These are phyloP conservation scores for Ottelia alismoides DNA, from an alignment of 106 monocot genomes.

Conservation along the genomic window DNA sequence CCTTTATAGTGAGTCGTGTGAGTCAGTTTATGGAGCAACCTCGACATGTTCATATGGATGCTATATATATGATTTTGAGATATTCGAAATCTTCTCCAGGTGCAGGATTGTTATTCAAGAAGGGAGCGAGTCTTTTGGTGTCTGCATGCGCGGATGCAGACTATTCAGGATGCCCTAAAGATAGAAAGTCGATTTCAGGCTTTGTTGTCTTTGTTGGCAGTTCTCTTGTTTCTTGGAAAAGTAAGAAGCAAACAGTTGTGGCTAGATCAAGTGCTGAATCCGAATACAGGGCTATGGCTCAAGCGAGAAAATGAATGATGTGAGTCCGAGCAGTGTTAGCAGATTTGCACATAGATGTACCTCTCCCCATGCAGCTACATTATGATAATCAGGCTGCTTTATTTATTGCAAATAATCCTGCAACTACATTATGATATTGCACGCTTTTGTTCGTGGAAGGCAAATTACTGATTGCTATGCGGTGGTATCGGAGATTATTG, in stretches of 20 bases:
- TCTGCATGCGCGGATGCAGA: not conserved
- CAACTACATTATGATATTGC: too few species aligned
- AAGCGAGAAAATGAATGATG: not conserved
- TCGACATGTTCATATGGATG: not conserved
- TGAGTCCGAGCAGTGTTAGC: not conserved
- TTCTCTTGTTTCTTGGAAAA: not conserved
- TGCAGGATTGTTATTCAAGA: not conserved
- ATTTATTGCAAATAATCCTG: not conserved
- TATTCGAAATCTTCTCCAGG: not conserved
- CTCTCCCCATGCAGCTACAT: not conserved
- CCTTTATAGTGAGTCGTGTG: not conserved
- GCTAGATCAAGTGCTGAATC: not conserved
- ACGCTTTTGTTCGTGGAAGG: too few species aligned
- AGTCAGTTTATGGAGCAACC: conserved; percentile 2
- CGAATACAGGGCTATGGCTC: not conserved
- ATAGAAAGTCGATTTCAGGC: not conserved
- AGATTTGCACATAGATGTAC: not conserved
- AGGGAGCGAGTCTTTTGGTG: not conserved
- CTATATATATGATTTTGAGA: not conserved
- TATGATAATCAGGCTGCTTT: not conserved
- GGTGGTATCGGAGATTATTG: too few species aligned
- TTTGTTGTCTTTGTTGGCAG: not conserved
- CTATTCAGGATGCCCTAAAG: not conserved
- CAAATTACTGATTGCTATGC: too few species aligned
- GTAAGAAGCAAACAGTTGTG: not conserved